These are phyloP conservation scores for Coemansia brasiliensis DNA, from an alignment of 192 early-diverging fungal species.

Conservation along the genomic window DNA sequence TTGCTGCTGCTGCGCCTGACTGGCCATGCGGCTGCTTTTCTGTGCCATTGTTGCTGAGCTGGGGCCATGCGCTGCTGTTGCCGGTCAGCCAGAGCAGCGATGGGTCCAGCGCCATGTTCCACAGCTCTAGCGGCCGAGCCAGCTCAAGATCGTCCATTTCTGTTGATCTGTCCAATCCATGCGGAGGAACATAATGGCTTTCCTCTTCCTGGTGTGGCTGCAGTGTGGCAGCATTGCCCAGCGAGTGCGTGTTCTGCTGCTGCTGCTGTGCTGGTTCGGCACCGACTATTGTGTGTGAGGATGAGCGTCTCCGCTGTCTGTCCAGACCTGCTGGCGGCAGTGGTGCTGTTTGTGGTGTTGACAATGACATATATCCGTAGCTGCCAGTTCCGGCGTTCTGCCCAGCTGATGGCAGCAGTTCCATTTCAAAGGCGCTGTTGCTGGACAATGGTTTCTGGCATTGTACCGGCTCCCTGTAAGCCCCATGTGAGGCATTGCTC, in stretches of 20 bases:
- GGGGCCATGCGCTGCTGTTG: slow-evolving; percentile 1
- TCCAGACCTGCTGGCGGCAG: slow-evolving; percentile 13
- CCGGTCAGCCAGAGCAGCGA: slow-evolving; percentile 24
- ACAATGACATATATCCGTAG: background rate
- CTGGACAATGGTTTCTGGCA: background rate
- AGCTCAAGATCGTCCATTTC: slow-evolving; percentile 29
- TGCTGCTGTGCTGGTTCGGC: slow-evolving; percentile 1
- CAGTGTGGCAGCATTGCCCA: slow-evolving; percentile 3
- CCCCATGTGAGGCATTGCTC: background rate
- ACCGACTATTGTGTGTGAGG: slow-evolving; percentile 31
- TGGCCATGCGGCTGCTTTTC: background rate
- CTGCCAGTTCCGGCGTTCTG: background rate
- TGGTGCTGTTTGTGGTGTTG: slow-evolving; percentile 1
- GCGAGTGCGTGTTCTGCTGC: background rate
- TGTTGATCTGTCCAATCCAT: background rate
- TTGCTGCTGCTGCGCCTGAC: background rate
- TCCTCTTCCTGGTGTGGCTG: slow-evolving; percentile 18
- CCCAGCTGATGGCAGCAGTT: background rate
- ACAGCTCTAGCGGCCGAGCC: slow-evolving; percentile 49
- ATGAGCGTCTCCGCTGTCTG: slow-evolving; percentile 21
- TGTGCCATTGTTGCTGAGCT: background rate
- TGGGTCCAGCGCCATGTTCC: slow-evolving; percentile 26
- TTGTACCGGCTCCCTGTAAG: background rate
- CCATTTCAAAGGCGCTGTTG: background rate
- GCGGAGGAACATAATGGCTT: background rate